Evolutionary conservation across 2,329 filamentous ascomycete genomes (phyloP), one percentile per base, ranked within the genome.

Genomic region (Colletotrichum destructivum): DNA sequence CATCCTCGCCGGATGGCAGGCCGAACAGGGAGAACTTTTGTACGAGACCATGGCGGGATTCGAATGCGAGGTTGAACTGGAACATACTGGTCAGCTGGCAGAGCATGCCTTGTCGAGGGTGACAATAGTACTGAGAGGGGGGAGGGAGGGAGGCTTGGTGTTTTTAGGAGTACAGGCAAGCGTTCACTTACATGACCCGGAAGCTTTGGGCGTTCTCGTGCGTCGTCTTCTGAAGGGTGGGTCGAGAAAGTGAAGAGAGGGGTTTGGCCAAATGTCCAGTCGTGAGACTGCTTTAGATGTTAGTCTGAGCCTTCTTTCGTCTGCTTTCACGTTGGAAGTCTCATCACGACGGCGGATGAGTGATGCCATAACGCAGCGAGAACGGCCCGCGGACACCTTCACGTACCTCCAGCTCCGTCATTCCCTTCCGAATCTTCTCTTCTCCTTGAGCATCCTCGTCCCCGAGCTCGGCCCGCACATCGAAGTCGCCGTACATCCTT

Each of bases 211-310:
- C 90, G 84, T 71, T 87, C 81, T 67, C 90, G 83, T 67, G 89
- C 84, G 81, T 93, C 86, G 52, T 90, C 84, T 74, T 90, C 84
- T 73, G 87, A 87, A 47, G 91, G 82, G 79, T 88, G 83, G 4
- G 88, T 91, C 4, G 89, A 90, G 75, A 96, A 91, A 9, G 88
- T 90, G 80, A 98, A 98, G 66, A 92, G 91, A 1, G 95, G 95
- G 2, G 95, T 98, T 82, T 98, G 95, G 2, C 89, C 89, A 81
- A 92, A 98, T 69, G 92, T 92, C 94, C 95, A 98, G 13, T 91
- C 88, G 4, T 83, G 81, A 0, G 91, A 91, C 87, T 91, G 74
- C 47, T 76, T 60, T 7, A 31, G 5, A 5, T 26, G 12, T 38
- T 26, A 23, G 61, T 73, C 44, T 42, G 40, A 44, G 18, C 5